phyloP scores from a whole-genome alignment of 768 basidiomycete genomes.

The Lactarius vividus region DNA sequence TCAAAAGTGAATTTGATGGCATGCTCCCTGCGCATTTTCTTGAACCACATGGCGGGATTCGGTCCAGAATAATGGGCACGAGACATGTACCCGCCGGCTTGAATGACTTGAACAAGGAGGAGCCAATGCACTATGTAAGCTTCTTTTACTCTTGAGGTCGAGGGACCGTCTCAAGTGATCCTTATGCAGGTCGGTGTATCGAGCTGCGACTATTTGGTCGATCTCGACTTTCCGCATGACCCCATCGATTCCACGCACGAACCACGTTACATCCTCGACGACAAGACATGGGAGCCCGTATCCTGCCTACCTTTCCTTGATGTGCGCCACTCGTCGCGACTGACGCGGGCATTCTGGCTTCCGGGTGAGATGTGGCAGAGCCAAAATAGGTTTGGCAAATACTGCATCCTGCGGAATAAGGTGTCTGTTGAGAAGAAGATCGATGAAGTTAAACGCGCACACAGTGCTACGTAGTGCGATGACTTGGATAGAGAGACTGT shows the following conservation, averaged over 20 bases:
- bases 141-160: conserved; percentile 21
- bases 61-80: conserved; percentile 64
- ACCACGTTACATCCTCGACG: conserved; percentile 74
- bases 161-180: not conserved
- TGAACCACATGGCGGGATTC: conserved; percentile 36
- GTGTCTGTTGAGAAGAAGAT: conserved; percentile 35
- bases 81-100: conserved; percentile 57
- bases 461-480: not conserved
- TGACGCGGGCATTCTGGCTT: conserved; percentile 78
- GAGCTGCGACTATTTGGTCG: conserved; percentile 86
- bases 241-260: conserved; percentile 56
- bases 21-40: conserved; percentile 83
- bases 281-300: conserved; percentile 76
- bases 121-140: conserved; percentile 72
- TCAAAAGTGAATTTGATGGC: conserved; percentile 91
- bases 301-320: conserved; percentile 84
- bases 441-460: conserved; percentile 8
- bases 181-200: conserved; percentile 57
- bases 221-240: conserved; percentile 80
- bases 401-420: conserved; percentile 78
- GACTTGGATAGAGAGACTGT: not conserved
- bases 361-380: conserved; percentile 69
- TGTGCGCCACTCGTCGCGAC: conserved; percentile 61
- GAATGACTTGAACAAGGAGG: conserved; percentile 89
- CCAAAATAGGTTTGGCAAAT: conserved; percentile 81